phyloP scores from a whole-genome alignment of 768 basidiomycete genomes.

The Amylocystis lapponica region DNA sequence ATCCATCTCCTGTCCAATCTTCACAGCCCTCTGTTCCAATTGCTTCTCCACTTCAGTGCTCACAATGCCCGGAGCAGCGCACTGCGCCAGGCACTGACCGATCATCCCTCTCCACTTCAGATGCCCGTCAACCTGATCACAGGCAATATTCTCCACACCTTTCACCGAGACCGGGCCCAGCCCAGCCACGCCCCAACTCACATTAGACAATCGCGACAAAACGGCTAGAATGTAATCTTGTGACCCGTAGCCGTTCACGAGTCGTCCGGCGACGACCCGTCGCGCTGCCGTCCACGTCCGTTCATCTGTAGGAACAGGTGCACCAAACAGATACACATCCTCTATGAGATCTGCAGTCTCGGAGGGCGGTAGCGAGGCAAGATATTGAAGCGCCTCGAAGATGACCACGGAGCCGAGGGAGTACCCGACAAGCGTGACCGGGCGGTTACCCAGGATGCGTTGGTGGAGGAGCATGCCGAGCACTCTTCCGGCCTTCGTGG shows the following conservation, averaged over 20 bases:
- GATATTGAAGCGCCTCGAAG: constrained; percentile 46
- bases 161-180: constrained; percentile 40
- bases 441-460: constrained; percentile 48
- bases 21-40: constrained; percentile 21
- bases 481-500: constrained; percentile 48
- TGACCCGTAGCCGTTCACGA: constrained; percentile 49
- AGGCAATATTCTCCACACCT: constrained; percentile 49
- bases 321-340: constrained; percentile 51
- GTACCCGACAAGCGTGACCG: constrained; percentile 50
- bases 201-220: constrained; percentile 40
- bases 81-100: constrained; percentile 37
- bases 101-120: constrained; percentile 45
- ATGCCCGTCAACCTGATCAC: constrained; percentile 44
- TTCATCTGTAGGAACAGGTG: constrained; percentile 37
- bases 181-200: constrained; percentile 48
- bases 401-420: constrained; percentile 53
- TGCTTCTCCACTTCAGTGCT: constrained; percentile 32
- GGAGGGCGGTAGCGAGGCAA: constrained; percentile 38
- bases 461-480: constrained; percentile 45
- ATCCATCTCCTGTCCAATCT: constrained; percentile 16
- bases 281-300: constrained; percentile 41
- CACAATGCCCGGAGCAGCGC: constrained; percentile 35
- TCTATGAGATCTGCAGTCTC: constrained; percentile 44
- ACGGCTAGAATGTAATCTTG: constrained; percentile 52
- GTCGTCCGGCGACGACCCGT: constrained; percentile 42